These are phyloP conservation scores for Tephrocybe sp. DNA, from an alignment of 768 basidiomycete genomes.

Conservation along the genomic window DNA sequence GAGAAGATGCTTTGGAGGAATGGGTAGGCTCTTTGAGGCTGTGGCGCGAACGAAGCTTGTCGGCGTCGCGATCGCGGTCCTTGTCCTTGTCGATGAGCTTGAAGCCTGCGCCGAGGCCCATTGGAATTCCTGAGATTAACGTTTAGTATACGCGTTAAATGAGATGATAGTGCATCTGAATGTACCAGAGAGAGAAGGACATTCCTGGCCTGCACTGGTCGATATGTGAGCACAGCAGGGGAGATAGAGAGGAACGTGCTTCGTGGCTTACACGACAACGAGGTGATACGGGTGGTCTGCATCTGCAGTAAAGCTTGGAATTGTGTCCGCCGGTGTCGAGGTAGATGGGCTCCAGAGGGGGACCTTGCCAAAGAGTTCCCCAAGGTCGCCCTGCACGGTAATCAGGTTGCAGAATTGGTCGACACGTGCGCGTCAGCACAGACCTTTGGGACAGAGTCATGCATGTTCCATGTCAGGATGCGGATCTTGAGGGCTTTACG, in stretches of 20 bases:
- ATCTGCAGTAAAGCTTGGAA: slow-evolving; percentile 51
- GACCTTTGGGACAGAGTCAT: slow-evolving; percentile 77
- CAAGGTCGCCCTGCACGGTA: slow-evolving; percentile 60
- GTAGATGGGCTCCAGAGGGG: slow-evolving; percentile 35
- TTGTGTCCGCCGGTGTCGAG: slow-evolving; percentile 21
- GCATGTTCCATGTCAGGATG: slow-evolving; percentile 84
- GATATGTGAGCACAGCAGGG: slow-evolving; percentile 18
- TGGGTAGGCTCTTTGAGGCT: slow-evolving; percentile 28
- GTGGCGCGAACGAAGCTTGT: slow-evolving; percentile 31
- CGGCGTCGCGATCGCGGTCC: slow-evolving; percentile 33
- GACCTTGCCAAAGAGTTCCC: slow-evolving; percentile 66
- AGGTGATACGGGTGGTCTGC: slow-evolving; percentile 71
- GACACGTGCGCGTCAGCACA: slow-evolving; percentile 2
- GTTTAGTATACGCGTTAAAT: neutral
- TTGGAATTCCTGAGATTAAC: slow-evolving; percentile 77
- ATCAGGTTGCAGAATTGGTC: slow-evolving; percentile 7
- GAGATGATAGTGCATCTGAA: neutral
- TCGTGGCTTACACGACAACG: slow-evolving; percentile 61
- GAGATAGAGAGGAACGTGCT: neutral
- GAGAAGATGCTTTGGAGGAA: slow-evolving; percentile 32
- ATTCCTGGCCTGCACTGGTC: slow-evolving; percentile 72
- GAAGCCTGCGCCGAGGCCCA: slow-evolving; percentile 76
- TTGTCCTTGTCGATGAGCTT: slow-evolving; percentile 57
- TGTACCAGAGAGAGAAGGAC: slow-evolving; percentile 72
- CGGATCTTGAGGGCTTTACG: slow-evolving; percentile 51